Conservation (phyloP, 208 protist genomes). For the Leptomonas pyrrhocoris region DNA sequence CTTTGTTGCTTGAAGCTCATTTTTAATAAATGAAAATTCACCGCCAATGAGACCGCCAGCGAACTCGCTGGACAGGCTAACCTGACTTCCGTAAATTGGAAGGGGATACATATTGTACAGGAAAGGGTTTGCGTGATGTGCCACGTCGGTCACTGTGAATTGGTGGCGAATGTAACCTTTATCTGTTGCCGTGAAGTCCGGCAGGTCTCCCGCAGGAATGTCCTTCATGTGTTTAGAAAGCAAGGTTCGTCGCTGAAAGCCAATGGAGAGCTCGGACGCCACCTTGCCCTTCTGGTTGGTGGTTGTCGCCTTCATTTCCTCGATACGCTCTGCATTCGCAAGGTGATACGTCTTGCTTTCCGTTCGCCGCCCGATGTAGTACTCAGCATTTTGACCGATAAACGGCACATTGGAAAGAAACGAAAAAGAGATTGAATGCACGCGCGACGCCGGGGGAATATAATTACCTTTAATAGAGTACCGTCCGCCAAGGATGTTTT, state of each 20-base stretch:
- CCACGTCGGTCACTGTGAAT: constrained; percentile 45
- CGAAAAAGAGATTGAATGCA: constrained; percentile 76
- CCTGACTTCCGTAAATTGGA: constrained; percentile 63
- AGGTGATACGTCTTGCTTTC: constrained; percentile 75
- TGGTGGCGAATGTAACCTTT: constrained; percentile 80
- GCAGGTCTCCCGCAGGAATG: constrained; percentile 34
- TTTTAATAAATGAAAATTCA: constrained; percentile 70
- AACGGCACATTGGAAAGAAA: constrained; percentile 79
- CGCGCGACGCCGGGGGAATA: constrained; percentile 73
- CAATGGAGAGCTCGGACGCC: constrained; percentile 61
- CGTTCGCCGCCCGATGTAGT: constrained; percentile 65
- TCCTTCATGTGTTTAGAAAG: constrained; percentile 55
- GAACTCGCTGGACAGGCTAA: constrained; percentile 66
- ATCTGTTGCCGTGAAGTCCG: constrained; percentile 61
- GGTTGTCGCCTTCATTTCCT: constrained; percentile 70
- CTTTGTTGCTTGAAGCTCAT: constrained; percentile 68
- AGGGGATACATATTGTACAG: constrained; percentile 88
- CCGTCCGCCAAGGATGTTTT: constrained; percentile 76
- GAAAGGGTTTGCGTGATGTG: constrained; percentile 74
- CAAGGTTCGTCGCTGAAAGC: constrained; percentile 71
- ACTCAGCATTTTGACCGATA: constrained; percentile 80
- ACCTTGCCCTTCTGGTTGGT: constrained; percentile 59
- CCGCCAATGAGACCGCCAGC: constrained; percentile 60
- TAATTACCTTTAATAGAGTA: constrained; percentile 85
- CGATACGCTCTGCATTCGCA: constrained; percentile 63